These are phyloP conservation scores for Byssoonygena ceratinophila DNA, from an alignment of 2,329 filamentous ascomycete species.

Conservation along the genomic window DNA sequence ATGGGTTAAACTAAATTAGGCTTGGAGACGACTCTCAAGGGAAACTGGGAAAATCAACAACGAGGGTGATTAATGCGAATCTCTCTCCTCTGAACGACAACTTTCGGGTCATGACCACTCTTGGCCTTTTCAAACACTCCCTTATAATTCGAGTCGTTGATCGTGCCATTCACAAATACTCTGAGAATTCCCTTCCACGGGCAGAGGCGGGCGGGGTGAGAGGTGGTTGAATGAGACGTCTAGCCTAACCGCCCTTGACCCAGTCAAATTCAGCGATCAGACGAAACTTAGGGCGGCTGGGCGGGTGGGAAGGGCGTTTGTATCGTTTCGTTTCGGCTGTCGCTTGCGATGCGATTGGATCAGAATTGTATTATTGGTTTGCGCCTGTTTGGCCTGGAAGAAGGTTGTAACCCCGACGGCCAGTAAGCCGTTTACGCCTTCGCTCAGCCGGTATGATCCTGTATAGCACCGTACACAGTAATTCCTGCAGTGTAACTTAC, in stretches of 20 bases:
- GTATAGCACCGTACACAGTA: neutral
- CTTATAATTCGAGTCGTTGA: neutral
- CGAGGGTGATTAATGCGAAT: neutral
- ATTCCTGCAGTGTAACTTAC: neutral
- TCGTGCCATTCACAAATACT: neutral
- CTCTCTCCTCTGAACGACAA: neutral
- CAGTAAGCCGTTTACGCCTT: neutral
- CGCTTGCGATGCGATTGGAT: slow-evolving; percentile 13
- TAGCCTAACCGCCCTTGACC: slow-evolving; percentile 8
- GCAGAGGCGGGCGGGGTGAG: neutral
- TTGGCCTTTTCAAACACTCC: neutral
- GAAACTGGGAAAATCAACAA: neutral
- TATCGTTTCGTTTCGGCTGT: slow-evolving; percentile 19
- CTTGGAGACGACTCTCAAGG: neutral
- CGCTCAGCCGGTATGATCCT: neutral
- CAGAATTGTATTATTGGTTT: slow-evolving; percentile 9
- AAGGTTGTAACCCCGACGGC: slow-evolving; percentile 1
- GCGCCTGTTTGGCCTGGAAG: slow-evolving; percentile 3
- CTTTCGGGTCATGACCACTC: neutral
- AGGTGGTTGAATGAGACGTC: neutral
- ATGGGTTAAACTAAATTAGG: slow-evolving; percentile 3
- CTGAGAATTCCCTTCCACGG: no score
- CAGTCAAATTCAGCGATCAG: slow-evolving; percentile 4
- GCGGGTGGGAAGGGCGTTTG: slow-evolving; percentile 14
- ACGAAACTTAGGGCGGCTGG: slow-evolving; percentile 16